Evolutionary conservation across 495 filamentous ascomycete species (phyloP).

Genomic region (Penicillium arizonense): DNA sequence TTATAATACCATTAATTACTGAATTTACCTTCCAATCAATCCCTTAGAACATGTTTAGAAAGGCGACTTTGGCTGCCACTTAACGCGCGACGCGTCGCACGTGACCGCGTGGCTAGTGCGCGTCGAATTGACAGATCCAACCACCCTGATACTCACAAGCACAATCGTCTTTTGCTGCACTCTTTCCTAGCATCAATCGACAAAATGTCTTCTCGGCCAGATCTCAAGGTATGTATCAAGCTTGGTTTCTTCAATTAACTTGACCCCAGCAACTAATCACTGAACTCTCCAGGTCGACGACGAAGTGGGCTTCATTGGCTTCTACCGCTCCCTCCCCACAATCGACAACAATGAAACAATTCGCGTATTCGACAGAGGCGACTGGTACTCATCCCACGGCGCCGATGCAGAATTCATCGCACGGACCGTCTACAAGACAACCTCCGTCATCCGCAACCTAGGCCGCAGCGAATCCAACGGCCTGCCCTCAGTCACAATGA

Average conservation of each 20-base stretch:
- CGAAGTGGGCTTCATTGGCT: conserved; percentile 92
- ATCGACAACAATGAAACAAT: conserved; percentile 63
- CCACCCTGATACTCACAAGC: neutral
- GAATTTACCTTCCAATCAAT: neutral
- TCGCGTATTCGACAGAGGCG: conserved; percentile 89
- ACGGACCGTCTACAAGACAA: conserved; percentile 93
- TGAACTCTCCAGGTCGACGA: conserved; percentile 72
- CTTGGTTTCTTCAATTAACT: neutral
- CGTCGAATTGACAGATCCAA: conserved; percentile 22
- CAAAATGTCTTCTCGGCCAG: conserved; percentile 85
- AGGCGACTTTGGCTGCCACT: conserved; percentile 13
- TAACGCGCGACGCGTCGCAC: conserved; percentile 39
- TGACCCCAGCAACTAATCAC: neutral
- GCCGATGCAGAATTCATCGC: conserved; percentile 93
- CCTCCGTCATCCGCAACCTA: conserved; percentile 86
- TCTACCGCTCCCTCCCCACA: conserved; percentile 76
- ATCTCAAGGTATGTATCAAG: conserved; percentile 66
- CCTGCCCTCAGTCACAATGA: conserved; percentile 90
- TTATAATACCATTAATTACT: conserved; percentile 13
- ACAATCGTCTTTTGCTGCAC: conserved; percentile 4
- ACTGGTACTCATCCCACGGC: conserved; percentile 94
- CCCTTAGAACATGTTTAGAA: no score
- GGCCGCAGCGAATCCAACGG: conserved; percentile 79
- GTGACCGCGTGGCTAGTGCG: conserved; percentile 32
- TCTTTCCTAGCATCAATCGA: conserved; percentile 13